phyloP scores from a whole-genome alignment of 257 asterid species.

The Solanum okadae region DNA sequence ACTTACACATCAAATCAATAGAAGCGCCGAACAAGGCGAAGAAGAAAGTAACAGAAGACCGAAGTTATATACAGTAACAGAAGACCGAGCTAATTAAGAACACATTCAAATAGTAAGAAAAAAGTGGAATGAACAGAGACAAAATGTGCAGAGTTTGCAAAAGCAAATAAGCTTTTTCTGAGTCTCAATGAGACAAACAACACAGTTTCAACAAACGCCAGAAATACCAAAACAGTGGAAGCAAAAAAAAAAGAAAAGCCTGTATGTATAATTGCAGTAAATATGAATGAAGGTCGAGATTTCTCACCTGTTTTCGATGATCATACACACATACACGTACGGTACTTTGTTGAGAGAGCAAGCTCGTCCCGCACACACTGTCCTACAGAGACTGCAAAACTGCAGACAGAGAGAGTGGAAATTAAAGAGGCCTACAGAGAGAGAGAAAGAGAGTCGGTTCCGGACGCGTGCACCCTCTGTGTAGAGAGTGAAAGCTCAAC shows the following conservation, averaged over 20 bases:
- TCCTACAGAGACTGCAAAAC: background rate
- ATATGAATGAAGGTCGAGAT: background rate
- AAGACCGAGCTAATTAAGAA: background rate
- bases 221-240: background rate
- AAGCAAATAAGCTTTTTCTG: background rate
- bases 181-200: background rate
- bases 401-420: conserved; percentile 1
- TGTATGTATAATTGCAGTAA: background rate
- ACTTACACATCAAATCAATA: background rate
- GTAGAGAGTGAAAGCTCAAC: background rate
- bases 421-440: background rate
- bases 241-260: background rate
- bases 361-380: background rate
- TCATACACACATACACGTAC: background rate
- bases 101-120: background rate
- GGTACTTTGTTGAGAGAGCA: background rate
- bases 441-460: background rate
- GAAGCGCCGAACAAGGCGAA: background rate
- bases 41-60: background rate
- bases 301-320: background rate
- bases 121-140: background rate
- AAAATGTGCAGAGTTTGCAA: background rate
- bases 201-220: background rate
- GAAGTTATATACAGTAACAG: background rate
- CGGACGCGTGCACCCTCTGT: background rate